A percentile compares a stretch with the other conserved stretches of the same genome.
These are phyloP conservation scores for Candida bentonensis DNA, from an alignment of 805 yeast species.

Conservation along the genomic window DNA sequence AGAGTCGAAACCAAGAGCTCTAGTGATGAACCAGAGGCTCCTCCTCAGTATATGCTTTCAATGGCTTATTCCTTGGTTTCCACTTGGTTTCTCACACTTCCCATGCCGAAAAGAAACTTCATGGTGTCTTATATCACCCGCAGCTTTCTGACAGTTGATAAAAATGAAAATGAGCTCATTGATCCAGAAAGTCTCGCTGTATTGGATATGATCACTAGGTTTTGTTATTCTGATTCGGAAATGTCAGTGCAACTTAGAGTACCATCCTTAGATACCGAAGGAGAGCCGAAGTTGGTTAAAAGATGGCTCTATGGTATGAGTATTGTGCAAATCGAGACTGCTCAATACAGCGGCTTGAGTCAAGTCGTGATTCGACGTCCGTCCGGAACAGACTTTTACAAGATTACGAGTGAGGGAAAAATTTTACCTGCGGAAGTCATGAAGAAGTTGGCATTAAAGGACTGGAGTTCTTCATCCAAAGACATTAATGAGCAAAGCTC, in stretches of 20 bases:
- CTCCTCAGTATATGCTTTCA: constrained; percentile 46
- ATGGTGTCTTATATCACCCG: constrained; percentile 23
- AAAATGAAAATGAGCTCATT: constrained; percentile 11
- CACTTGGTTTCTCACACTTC: constrained; percentile 57
- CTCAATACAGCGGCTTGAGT: constrained; percentile 34
- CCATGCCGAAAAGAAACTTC: constrained; percentile 40
- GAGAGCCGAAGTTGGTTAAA: constrained; percentile 12
- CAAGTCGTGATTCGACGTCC: constrained; percentile 41
- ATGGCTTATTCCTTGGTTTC: constrained; percentile 57
- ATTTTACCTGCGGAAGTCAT: constrained; percentile 18
- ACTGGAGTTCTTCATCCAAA: constrained; percentile 5
- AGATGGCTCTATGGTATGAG: constrained; percentile 48
- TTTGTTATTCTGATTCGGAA: constrained; percentile 50
- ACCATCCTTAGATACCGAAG: neutral
- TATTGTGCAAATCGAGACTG: constrained; percentile 40
- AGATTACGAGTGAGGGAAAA: constrained; percentile 28
- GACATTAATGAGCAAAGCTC: neutral
- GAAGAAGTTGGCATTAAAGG: constrained; percentile 10
- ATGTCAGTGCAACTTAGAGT: constrained; percentile 27
- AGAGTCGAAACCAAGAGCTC: constrained; percentile 23
- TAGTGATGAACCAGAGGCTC: constrained; percentile 37
- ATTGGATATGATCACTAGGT: constrained; percentile 54
- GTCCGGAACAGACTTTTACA: constrained; percentile 40
- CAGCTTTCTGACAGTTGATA: constrained; percentile 1
- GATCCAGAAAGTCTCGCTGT: constrained; percentile 48